Conservation (phyloP, 768 basidiomycete species). For the Crepidotus variabilis region DNA sequence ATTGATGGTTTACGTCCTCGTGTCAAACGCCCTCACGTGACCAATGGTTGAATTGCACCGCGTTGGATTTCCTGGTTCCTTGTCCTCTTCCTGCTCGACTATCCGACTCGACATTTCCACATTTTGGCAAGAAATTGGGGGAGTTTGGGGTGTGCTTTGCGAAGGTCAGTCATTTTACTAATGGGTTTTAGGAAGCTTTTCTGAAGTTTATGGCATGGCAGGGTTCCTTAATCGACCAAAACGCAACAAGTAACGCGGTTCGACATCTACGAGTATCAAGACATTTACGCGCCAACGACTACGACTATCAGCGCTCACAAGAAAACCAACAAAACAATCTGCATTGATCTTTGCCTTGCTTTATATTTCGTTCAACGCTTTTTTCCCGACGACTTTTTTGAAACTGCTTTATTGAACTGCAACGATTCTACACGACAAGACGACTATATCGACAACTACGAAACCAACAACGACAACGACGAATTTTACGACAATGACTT, state of each 20-base stretch:
- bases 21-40: slow-evolving; percentile 7
- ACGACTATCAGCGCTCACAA: not conserved
- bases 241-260: not conserved
- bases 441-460: not conserved
- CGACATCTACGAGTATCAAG: not conserved
- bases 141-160: not conserved
- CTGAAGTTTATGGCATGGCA: not conserved
- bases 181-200: not conserved
- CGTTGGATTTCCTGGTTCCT: not conserved
- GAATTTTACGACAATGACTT: not conserved
- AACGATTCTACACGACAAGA: not conserved
- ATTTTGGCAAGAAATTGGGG: not conserved
- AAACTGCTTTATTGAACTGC: not conserved
- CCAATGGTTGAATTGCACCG: slow-evolving; percentile 2
- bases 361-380: not conserved
- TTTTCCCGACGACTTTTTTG: not conserved
- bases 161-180: not conserved
- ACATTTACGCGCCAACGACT: not conserved
- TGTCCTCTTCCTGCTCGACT: slow-evolving; percentile 1
- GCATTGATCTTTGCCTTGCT: not conserved
- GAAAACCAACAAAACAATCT: not conserved
- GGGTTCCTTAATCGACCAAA: not conserved
- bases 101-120: not conserved
- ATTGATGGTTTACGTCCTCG: not conserved
- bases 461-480: not conserved